Base-by-base conservation (phyloP, 352 stramenopile genomes). In the Globisporangium abappressorium region DNA sequence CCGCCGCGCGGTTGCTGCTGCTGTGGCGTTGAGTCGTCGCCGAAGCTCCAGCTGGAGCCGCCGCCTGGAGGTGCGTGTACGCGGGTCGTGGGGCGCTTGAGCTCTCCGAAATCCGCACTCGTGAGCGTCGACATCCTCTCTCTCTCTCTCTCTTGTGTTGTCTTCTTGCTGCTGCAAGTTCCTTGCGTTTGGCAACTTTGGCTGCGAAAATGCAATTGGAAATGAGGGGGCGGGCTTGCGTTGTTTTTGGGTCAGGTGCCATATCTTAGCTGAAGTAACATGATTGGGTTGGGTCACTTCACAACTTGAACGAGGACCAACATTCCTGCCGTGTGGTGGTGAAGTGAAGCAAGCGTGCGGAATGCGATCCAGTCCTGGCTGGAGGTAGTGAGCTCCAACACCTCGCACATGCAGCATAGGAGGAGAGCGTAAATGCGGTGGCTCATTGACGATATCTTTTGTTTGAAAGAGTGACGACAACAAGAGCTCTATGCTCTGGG, bases 81-180 rank as follows among this genome's bases (percentile, higher is more conserved):
- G 51, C 87, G 87, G 62, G 87, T 95, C 20, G 82, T 92, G 28
- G 87, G 87, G 62, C 87, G 85, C 76, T 92, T 93, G 62, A 95
- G 81, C 66, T 93, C 84, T 57, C 84, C 82, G 60, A 95, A 90
- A 57, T 95, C 87, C 1, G 82, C 75, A 70, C 85, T 94, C 58
- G 87, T 95, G 56, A 95, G 74, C 28, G 87, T 94, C 72, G 85
- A 94, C 87, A 95, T 95, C 18, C 47, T 28, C 22, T 56, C 49
- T 26, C 46, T 53, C 46, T 20, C 38, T 20, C 15, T 26, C 54
- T 38, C 14, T 55, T 56, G 20, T 33, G 47, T 12, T 18, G 15
- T 59, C 15, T 59, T 59, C 11, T n/a, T 6, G 6, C 47, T 62
- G 20, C 5, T 60, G 30, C 43, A 49, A 49, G 15, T 49, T 9